Base-by-base conservation (phyloP, 805 yeast genomes). In the Jamesozyma piceae region DNA sequence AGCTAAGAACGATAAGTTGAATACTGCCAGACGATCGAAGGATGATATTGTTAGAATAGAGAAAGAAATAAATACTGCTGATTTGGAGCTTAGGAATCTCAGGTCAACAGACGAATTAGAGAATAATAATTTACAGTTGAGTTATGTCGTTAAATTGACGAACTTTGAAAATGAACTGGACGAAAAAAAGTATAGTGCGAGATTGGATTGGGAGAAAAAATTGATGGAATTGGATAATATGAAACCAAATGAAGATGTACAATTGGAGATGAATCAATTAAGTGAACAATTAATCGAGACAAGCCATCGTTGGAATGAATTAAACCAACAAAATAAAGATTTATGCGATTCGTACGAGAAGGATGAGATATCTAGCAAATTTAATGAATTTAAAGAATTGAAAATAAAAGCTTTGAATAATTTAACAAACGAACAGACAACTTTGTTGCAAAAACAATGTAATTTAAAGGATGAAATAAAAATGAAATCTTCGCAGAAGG, bases 221-320 rank as follows among this genome's bases (percentile, higher is more conserved):
- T 38, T 58, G 14, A 38, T 52, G 35, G 51, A 55, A 18, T 37
- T 51, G 11, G 58, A 56, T 26, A 58, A 61, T 39, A 19, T 52
- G 30, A 63, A 63, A 39, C 62, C 62, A 19, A 52, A 57, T 39
- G 60, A 66, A 19, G 52, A 59, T 8, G 38, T 54, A 1, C 53
- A 56, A 2, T 48, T 54, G 13, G 59, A 55, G 29, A 54, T 54
- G 33, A 60, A 62, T 28, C 41, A 41, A 1, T 59, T 64, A 37
- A 55, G 60, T 18, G 33, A 37, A 1, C 59, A 60, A 31, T 38
- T 63, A 5, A 50, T 52, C 2, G 46, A 49, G 5, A 48, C 48
- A 2, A 47, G 52, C 5, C 31, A 40, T 5, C 43, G 46, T 21
- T 41, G 52, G 35, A 45, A 46, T 1, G 22, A 32, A 10, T 8